Conservation (phyloP, 768 basidiomycete species). For the Psilocybe cubensis region DNA sequence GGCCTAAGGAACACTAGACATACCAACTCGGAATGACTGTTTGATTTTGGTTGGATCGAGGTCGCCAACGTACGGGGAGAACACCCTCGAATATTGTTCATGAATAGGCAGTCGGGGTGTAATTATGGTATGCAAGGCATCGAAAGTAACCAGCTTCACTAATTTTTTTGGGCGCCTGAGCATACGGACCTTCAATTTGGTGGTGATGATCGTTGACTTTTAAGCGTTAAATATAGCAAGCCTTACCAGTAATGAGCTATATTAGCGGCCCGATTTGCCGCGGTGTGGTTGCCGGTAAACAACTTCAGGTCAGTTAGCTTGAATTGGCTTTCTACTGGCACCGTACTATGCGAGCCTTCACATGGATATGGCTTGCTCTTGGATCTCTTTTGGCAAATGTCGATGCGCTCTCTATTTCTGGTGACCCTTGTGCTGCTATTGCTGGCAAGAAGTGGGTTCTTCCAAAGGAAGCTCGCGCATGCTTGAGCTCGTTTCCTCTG, state of each 20-base stretch:
- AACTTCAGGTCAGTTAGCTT: neutral
- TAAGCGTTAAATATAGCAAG: too few relatives aligned
- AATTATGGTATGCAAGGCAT: slow-evolving; percentile 77
- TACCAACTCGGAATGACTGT: slow-evolving; percentile 64
- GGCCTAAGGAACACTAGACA: slow-evolving; percentile 9
- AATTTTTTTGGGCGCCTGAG: slow-evolving; percentile 47
- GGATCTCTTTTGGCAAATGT: slow-evolving; percentile 6
- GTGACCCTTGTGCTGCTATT: slow-evolving; percentile 55
- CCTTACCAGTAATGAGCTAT: too few relatives aligned
- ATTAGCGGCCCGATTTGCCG: neutral
- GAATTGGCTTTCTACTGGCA: neutral
- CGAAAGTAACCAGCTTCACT: slow-evolving; percentile 78
- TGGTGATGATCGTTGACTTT: too few relatives aligned
- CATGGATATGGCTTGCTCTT: slow-evolving; percentile 1
- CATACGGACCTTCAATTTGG: too few relatives aligned
- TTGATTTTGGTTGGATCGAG: slow-evolving; percentile 57
- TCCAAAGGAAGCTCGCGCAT: slow-evolving; percentile 53
- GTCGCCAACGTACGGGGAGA: slow-evolving; percentile 67
- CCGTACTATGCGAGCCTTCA: slow-evolving; percentile 1
- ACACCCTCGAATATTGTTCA: slow-evolving; percentile 65
- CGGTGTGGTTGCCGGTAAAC: neutral
- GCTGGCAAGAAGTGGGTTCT: slow-evolving; percentile 59
- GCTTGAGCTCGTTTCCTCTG: slow-evolving; percentile 52
- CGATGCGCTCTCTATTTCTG: slow-evolving; percentile 2
- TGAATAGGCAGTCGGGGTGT: slow-evolving; percentile 70